Evolutionary conservation across 768 basidiomycete species (phyloP).

Genomic region (Calocybe cyanea): DNA sequence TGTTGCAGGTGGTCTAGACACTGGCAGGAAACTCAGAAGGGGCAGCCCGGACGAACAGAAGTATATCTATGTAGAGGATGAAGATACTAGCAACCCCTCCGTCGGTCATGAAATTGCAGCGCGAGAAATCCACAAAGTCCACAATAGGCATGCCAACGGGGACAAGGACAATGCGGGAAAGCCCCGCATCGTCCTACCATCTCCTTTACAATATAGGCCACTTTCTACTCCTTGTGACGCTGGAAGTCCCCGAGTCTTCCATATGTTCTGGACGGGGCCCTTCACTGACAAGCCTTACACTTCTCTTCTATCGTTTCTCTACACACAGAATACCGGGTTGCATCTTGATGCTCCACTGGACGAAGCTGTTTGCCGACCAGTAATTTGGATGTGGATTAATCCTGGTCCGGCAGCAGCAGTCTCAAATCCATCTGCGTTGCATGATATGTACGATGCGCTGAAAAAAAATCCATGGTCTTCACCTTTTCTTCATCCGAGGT

Average conservation of each 20-base stretch:
- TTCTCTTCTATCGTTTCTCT: slow-evolving; percentile 90
- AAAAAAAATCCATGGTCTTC: slow-evolving; percentile 90
- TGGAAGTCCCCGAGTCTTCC: slow-evolving; percentile 85
- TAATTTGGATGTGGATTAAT: slow-evolving; percentile 99
- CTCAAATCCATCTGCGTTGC: slow-evolving; percentile 76
- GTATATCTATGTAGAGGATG: slow-evolving; percentile 78
- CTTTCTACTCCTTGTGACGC: slow-evolving; percentile 71
- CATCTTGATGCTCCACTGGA: slow-evolving; percentile 48
- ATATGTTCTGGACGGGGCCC: slow-evolving; percentile 99
- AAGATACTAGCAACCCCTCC: slow-evolving; percentile 24
- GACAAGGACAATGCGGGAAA: slow-evolving; percentile 60
- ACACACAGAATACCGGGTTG: slow-evolving; percentile 90
- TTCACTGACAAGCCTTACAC: slow-evolving; percentile 99
- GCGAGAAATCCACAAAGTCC: slow-evolving; percentile 19
- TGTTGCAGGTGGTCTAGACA: slow-evolving; percentile 87
- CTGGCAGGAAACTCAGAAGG: slow-evolving; percentile 68
- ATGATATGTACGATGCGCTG: slow-evolving; percentile 81
- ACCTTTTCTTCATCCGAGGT: slow-evolving; percentile 90
- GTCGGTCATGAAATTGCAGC: slow-evolving; percentile 5
- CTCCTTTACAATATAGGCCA: slow-evolving; percentile 50
- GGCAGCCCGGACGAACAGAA: slow-evolving; percentile 81
- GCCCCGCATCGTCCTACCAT: slow-evolving; percentile 43
- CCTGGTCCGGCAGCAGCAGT: slow-evolving; percentile 92
- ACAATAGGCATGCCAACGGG: slow-evolving; percentile 53
- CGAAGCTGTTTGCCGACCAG: slow-evolving; percentile 72